Evolutionary conservation across 176 grass and related monocot species (phyloP).

Genomic region (maize (Zea mays)): Zm-B73-REFERENCE-NAM-5.0 NC_050099.1:169259501-169260000

Average conservation of each 20-base stretch:
- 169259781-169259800: not conserved
- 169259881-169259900: not conserved
- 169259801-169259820: constrained; percentile 33
- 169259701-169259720: too few species aligned
- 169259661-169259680: not conserved
- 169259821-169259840: not conserved
- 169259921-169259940: not conserved
- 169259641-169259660: not conserved
- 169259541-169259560: constrained; percentile 35
- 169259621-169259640: constrained; percentile 19
- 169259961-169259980: too few species aligned
- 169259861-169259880: not conserved
- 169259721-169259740: not conserved
- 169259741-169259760: not conserved
- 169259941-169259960: too few species aligned
- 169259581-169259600: constrained; percentile 6
- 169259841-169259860: not conserved
- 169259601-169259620: not conserved
- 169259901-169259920: too few species aligned
- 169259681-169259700: not conserved
- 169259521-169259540: constrained; percentile 75
- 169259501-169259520: constrained; percentile 51
- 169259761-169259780: not conserved
- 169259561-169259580: not conserved
- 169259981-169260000: too few species aligned